These are phyloP conservation scores for Beauveria caledonica DNA, from an alignment of 2,329 filamentous ascomycete genomes.

Conservation along the genomic window DNA sequence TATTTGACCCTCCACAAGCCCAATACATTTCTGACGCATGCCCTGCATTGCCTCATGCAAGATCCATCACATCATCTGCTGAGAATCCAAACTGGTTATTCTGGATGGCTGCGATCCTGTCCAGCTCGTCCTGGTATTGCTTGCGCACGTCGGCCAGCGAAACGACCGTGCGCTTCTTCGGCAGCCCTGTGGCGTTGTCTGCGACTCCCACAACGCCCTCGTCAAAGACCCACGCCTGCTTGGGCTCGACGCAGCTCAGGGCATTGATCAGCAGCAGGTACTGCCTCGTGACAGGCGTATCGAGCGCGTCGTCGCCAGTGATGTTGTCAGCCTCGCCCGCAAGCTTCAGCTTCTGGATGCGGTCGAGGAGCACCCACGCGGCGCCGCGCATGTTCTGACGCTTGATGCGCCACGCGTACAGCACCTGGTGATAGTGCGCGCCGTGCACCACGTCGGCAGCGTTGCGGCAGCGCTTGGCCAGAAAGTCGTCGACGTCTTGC, in stretches of 20 bases:
- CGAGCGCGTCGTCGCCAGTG: constrained; percentile 46
- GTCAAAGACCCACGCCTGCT: constrained; percentile 69
- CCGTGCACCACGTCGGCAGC: constrained; percentile 56
- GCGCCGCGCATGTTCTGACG: constrained; percentile 80
- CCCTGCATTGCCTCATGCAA: constrained; percentile 26
- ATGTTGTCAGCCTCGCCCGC: constrained; percentile 51
- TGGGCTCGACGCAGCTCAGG: constrained; percentile 72
- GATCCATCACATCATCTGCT: constrained; percentile 46
- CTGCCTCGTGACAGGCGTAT: constrained; percentile 61
- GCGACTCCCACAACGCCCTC: constrained; percentile 21
- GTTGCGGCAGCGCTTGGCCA: constrained; percentile 62
- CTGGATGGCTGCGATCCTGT: constrained; percentile 79
- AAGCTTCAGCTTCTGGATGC: constrained; percentile 52
- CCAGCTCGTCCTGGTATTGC: constrained; percentile 84
- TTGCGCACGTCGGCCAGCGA: constrained; percentile 79
- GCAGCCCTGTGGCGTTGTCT: constrained; percentile 16
- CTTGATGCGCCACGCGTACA: constrained; percentile 84
- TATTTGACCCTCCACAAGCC: background rate
- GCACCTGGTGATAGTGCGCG: constrained; percentile 81
- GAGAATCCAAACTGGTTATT: constrained; percentile 80
- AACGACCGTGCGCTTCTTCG: constrained; percentile 63
- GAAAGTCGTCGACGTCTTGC: constrained; percentile 68
- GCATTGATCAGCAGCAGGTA: constrained; percentile 92
- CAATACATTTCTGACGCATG: background rate
- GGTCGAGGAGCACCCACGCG: constrained; percentile 53